Evolutionary conservation across 768 basidiomycete species (phyloP), one percentile per base, ranked within the genome.

Genomic region (Clathrus columnatus): DNA sequence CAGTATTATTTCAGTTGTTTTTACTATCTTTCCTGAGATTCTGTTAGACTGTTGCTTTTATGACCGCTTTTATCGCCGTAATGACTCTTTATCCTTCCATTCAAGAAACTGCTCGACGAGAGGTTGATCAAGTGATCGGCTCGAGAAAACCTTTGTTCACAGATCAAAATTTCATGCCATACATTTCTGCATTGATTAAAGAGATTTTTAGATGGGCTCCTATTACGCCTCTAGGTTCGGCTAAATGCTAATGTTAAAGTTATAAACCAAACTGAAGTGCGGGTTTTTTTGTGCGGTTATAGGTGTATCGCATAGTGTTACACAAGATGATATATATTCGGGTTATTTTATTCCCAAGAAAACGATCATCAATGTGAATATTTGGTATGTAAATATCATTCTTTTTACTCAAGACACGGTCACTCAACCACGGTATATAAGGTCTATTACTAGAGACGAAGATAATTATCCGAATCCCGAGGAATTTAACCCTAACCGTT

Each of bases 311-410:
- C 74, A 75, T 56, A 62, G 66, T 24, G 58, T 64, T 16, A 66
- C 60, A 29, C 61, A 62, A 24, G 73, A 75, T 50, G 72, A 74
- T 46, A 63, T 64, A 0, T 72, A 75, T 54, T 54, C 70, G 0
- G 69, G 67, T 1, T 69, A 68, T 61, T 63, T 67, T 45, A 70
- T 75, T n/a, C 72, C 72, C 4, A 69, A 68, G 45, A 72, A 69
- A 7, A 66, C 71, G 0, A 62, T 70, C 32, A 58, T 73, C 18
- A 60, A 72, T 50, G 57, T 66, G 0, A 73, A 73, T 50, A 62
- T 67, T 48, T 68, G 67, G 72, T 72, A 48, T 16, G 61, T 28
- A 24, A 28, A 21, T 50, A 48, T 32, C 11, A 58, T 10, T 36
- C 27, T 5, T 45, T 29, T 28, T 18, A 28, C 24, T n/a, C n/a